phyloP scores from a whole-genome alignment of 495 filamentous ascomycete genomes.

The Umbilicaria muhlenbergii region DNA sequence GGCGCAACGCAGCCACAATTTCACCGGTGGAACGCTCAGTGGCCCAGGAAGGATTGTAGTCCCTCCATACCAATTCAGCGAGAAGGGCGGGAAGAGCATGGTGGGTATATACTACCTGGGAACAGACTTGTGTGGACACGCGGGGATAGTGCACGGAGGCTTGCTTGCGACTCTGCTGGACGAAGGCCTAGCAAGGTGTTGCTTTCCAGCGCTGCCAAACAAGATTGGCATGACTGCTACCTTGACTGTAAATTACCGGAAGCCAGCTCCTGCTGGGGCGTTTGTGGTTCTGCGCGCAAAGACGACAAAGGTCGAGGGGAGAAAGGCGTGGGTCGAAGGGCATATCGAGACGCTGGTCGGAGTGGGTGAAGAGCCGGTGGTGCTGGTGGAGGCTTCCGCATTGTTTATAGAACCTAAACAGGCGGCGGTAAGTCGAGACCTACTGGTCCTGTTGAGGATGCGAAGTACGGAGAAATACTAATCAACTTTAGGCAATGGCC shows the following conservation, averaged over 20 bases:
- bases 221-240: constrained; percentile 84
- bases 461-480: background rate
- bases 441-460: background rate
- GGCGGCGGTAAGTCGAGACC: constrained; percentile 43
- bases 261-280: constrained; percentile 57
- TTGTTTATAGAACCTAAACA: constrained; percentile 83
- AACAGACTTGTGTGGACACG: constrained; percentile 71
- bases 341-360: constrained; percentile 68
- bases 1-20: constrained; percentile 46
- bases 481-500: constrained; percentile 22
- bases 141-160: constrained; percentile 84
- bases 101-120: constrained; percentile 71
- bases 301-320: constrained; percentile 77
- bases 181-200: constrained; percentile 80
- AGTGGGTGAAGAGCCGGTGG: constrained; percentile 41
- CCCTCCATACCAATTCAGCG: constrained; percentile 63
- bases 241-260: constrained; percentile 76
- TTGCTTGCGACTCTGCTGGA: constrained; percentile 84
- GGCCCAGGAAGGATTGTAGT: constrained; percentile 66
- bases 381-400: constrained; percentile 65
- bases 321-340: constrained; percentile 94
- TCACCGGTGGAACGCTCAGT: constrained; percentile 68
- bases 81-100: constrained; percentile 52
- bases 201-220: constrained; percentile 78
- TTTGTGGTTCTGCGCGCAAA: constrained; percentile 68